Conservation (phyloP, 352 stramenopile genomes). For the Phytophthora foliorum region DNA sequence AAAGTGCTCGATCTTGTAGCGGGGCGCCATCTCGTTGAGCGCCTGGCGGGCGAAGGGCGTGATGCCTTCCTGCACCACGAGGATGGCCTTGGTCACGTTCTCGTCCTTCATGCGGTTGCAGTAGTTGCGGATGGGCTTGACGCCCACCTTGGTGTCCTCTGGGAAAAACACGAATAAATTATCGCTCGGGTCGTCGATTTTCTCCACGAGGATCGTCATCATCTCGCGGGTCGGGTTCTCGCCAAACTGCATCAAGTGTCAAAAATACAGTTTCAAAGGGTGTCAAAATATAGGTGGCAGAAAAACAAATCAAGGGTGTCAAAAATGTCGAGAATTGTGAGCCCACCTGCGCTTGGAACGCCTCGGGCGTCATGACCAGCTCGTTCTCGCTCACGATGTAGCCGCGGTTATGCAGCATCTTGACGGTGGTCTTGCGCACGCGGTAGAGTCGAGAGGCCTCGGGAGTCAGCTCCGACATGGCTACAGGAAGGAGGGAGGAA, state of each 20-base stretch:
- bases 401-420: slow-evolving; percentile 95
- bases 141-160: slow-evolving; percentile 98
- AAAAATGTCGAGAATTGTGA: neutral
- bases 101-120: slow-evolving; percentile 98
- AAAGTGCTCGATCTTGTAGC: slow-evolving; percentile 97
- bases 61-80: slow-evolving; percentile 97
- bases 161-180: slow-evolving; percentile 99
- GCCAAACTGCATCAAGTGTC: slow-evolving; percentile 66
- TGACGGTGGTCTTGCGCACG: slow-evolving; percentile 96
- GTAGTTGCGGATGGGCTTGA: slow-evolving; percentile 97
- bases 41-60: slow-evolving; percentile 98
- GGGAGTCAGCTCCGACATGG: slow-evolving; percentile 82
- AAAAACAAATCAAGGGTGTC: neutral
- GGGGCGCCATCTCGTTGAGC: slow-evolving; percentile 95
- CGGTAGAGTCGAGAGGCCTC: slow-evolving; percentile 93
- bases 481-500: neutral
- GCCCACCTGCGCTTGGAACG: slow-evolving; percentile 93
- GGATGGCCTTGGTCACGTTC: slow-evolving; percentile 97
- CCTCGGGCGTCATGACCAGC: slow-evolving; percentile 95
- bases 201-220: slow-evolving; percentile 97
- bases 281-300: neutral
- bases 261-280: neutral
- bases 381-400: slow-evolving; percentile 99
- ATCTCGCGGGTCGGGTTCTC: slow-evolving; percentile 95
- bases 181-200: slow-evolving; percentile 94